These are phyloP conservation scores for Penicillium lividum DNA, from an alignment of 495 filamentous ascomycete species.

Conservation along the genomic window DNA sequence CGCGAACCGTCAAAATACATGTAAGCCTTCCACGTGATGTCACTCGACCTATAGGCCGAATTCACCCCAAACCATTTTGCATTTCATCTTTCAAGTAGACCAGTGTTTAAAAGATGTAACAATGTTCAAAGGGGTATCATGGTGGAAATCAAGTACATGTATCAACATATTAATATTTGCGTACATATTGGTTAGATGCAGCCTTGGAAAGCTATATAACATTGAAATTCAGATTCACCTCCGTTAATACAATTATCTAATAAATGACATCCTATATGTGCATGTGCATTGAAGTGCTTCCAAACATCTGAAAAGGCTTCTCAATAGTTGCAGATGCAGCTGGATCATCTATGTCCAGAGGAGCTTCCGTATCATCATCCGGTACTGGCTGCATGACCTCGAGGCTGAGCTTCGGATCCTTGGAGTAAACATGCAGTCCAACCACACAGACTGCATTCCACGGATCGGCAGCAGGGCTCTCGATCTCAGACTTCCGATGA, in stretches of 20 bases:
- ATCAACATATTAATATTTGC: too few species aligned
- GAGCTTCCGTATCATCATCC: slow-evolving; percentile 49
- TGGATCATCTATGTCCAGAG: slow-evolving; percentile 57
- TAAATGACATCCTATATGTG: background rate
- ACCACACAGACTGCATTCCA: slow-evolving; percentile 89
- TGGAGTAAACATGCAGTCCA: slow-evolving; percentile 72
- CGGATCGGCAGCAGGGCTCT: slow-evolving; percentile 48
- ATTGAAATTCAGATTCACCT: background rate
- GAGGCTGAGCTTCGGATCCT: slow-evolving; percentile 54
- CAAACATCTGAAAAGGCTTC: slow-evolving; percentile 27
- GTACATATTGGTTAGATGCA: background rate
- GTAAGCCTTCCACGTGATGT: background rate
- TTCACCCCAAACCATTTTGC: too few species aligned
- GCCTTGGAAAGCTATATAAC: background rate
- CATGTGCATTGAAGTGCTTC: background rate
- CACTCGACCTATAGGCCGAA: background rate
- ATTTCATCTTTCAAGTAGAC: too few species aligned
- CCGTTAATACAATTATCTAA: background rate
- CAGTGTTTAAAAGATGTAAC: too few species aligned
- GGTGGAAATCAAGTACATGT: too few species aligned
- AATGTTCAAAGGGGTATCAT: too few species aligned
- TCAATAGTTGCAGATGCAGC: slow-evolving; percentile 42
- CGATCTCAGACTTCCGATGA: background rate
- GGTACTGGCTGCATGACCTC: slow-evolving; percentile 56
- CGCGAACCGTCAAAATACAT: background rate